Evolutionary conservation across 495 filamentous ascomycete genomes (phyloP).

Genomic region (Venustampulla echinocandica): DNA sequence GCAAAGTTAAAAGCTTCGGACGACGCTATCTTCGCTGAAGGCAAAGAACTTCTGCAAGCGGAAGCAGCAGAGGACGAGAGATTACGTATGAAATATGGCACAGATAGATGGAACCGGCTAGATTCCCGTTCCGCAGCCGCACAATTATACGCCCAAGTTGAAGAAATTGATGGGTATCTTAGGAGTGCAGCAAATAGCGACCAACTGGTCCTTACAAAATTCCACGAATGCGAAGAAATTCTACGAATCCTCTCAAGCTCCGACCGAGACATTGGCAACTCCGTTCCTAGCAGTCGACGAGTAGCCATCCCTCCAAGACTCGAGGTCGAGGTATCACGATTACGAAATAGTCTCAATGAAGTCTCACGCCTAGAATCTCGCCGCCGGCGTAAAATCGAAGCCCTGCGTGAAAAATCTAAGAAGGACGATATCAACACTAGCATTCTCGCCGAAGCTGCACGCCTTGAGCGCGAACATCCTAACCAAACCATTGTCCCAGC

Average conservation of each 20-base stretch:
- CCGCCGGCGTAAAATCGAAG: constrained; percentile 65
- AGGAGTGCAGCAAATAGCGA: constrained; percentile 78
- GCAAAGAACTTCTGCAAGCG: constrained; percentile 60
- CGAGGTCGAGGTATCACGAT: constrained; percentile 63
- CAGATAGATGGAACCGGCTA: constrained; percentile 71
- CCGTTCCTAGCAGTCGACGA: constrained; percentile 75
- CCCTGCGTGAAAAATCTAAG: constrained; percentile 65
- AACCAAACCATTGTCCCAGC: constrained; percentile 71
- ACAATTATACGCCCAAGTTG: constrained; percentile 66
- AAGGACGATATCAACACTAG: constrained; percentile 83
- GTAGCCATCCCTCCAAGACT: constrained; percentile 70
- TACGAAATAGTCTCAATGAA: constrained; percentile 75
- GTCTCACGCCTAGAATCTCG: constrained; percentile 71
- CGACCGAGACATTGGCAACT: constrained; percentile 73
- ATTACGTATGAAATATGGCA: constrained; percentile 72
- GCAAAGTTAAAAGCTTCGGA: constrained; percentile 76
- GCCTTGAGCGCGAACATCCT: constrained; percentile 76
- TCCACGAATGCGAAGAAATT: constrained; percentile 63
- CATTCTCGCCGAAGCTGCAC: constrained; percentile 71
- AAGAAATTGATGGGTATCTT: constrained; percentile 81
- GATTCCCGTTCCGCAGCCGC: constrained; percentile 59
- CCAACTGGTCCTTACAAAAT: constrained; percentile 67
- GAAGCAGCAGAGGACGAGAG: constrained; percentile 78
- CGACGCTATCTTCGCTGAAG: constrained; percentile 68
- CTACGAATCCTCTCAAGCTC: constrained; percentile 68